phyloP scores from a whole-genome alignment of 177 flowering plant genomes.

The Telopea speciosissima region DNA sequence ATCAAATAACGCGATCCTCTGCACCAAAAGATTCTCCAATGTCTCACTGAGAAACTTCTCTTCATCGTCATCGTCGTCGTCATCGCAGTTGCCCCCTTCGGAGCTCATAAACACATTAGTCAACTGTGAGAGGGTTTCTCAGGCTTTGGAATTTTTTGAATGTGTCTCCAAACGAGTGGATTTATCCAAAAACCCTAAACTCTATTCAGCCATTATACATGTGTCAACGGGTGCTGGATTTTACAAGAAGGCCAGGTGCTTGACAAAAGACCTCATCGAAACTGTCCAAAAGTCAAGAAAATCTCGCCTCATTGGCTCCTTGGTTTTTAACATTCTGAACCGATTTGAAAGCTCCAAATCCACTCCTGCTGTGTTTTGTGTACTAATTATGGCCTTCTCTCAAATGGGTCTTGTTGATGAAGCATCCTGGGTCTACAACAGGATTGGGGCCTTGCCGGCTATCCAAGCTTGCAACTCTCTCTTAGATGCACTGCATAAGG shows the following conservation, averaged over 20 bases:
- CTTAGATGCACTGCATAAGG: constrained; percentile 51
- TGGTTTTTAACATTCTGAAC: constrained; percentile 31
- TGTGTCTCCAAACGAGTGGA: constrained; percentile 15
- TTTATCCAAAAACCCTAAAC: constrained; percentile 21
- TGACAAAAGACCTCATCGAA: constrained; percentile 53
- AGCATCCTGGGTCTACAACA: constrained; percentile 55
- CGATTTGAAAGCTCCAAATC: constrained; percentile 22
- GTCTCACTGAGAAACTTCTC: constrained; percentile 6
- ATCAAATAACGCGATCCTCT: constrained; percentile 11
- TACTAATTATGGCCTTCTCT: constrained; percentile 43
- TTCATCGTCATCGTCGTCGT: constrained; percentile 10
- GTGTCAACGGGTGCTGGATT: constrained; percentile 33
- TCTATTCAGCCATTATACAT: constrained; percentile 44
- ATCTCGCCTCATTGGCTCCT: constrained; percentile 26
- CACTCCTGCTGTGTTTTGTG: constrained; percentile 38
- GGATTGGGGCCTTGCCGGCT: constrained; percentile 36
- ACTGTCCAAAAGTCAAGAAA: constrained; percentile 27
- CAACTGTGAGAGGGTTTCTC: constrained; percentile 22
- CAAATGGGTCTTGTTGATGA: constrained; percentile 63
- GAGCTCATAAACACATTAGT: constrained; percentile 28
- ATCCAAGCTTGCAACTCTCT: constrained; percentile 52
- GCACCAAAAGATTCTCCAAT: neutral
- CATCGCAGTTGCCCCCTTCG: constrained; percentile 9
- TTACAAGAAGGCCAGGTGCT: constrained; percentile 43
- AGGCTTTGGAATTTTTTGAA: constrained; percentile 42